phyloP scores from a whole-genome alignment of 2,329 filamentous ascomycete species.

The Cladosporium halotolerans region DNA sequence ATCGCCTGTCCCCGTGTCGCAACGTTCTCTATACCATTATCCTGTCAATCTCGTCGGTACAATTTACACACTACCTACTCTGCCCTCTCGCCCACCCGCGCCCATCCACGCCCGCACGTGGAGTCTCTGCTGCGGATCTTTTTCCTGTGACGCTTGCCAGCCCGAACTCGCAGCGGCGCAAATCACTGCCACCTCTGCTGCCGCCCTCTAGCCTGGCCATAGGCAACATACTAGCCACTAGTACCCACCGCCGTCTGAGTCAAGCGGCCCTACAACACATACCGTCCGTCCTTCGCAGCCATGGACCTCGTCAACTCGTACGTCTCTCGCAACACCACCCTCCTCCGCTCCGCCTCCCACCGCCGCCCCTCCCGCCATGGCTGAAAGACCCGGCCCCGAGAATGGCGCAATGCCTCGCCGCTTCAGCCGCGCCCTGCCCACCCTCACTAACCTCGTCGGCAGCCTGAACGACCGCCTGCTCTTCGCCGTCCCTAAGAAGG shows the following conservation, averaged over 20 bases:
- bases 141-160: neutral
- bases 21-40: neutral
- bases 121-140: neutral
- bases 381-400: conserved; percentile 8
- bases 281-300: neutral
- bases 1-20: neutral
- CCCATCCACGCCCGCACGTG: conserved; percentile 6
- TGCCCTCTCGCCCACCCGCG: neutral
- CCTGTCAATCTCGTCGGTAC: too few relatives aligned
- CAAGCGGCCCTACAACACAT: conserved; percentile 1
- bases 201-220: conserved; percentile 1
- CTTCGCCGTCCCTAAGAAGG: conserved; percentile 99
- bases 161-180: conserved; percentile 9
- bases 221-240: conserved; percentile 3
- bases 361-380: neutral
- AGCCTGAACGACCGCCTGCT: conserved; percentile 89
- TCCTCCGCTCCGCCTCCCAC: neutral
- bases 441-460: conserved; percentile 33
- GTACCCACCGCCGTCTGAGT: conserved; percentile 5
- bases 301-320: conserved; percentile 34
- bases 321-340: neutral
- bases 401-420: conserved; percentile 14
- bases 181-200: neutral
- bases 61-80: neutral
- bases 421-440: conserved; percentile 25